A percentile compares a stretch with the other conserved stretches of the same genome.
Evolutionary conservation across 805 yeast species (phyloP).

Genomic region (Starmerella sp.): DNA sequence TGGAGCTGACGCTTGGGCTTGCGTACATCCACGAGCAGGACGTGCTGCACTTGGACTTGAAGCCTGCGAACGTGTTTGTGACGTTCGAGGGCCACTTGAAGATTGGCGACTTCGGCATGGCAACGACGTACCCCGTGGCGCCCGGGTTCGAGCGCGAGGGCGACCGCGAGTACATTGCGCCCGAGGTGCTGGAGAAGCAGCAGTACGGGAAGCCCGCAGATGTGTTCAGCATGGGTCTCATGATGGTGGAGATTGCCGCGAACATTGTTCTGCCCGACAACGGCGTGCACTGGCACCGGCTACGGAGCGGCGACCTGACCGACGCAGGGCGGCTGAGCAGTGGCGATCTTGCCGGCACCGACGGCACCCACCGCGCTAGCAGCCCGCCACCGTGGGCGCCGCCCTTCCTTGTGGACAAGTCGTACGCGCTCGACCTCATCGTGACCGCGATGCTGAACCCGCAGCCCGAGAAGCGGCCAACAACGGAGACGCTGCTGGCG

Average conservation of each 20-base stretch:
- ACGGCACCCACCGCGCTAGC: neutral
- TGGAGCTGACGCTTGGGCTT: constrained; percentile 68
- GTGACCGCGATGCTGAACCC: constrained; percentile 89
- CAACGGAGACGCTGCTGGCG: constrained; percentile 57
- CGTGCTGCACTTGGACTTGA: constrained; percentile 77
- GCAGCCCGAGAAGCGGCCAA: constrained; percentile 67
- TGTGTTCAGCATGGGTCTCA: constrained; percentile 84
- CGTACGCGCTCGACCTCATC: constrained; percentile 59
- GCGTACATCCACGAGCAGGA: constrained; percentile 66
- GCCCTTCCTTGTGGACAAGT: constrained; percentile 60
- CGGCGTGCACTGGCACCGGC: constrained; percentile 92
- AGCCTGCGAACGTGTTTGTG: constrained; percentile 89
- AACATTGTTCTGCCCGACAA: constrained; percentile 90
- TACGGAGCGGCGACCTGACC: constrained; percentile 86
- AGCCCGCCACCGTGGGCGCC: constrained; percentile 72
- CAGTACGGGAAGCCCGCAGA: constrained; percentile 87
- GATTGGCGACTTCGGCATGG: constrained; percentile 95
- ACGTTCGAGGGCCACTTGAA: constrained; percentile 91
- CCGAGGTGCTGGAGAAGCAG: constrained; percentile 77
- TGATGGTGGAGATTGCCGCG: constrained; percentile 91
- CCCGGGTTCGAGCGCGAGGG: constrained; percentile 80
- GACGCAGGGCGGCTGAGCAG: constrained; percentile 80
- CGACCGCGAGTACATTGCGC: constrained; percentile 94
- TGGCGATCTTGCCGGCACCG: constrained; percentile 41
- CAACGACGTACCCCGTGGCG: constrained; percentile 59